Evolutionary conservation across 306 rosid genomes (phyloP).

Genomic region (Mimosa bimucronata): DNA sequence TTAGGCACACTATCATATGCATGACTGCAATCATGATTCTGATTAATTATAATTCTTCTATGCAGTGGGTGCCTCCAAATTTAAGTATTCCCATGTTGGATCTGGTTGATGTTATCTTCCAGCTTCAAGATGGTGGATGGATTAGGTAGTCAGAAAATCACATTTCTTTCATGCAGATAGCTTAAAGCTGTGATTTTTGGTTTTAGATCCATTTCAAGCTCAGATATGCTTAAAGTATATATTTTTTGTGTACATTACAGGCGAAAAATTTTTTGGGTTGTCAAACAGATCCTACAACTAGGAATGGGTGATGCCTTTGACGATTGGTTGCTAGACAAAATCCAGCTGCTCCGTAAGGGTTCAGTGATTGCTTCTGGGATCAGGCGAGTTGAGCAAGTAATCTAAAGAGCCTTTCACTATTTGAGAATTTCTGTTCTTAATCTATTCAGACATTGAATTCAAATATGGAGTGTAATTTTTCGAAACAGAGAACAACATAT

Average conservation of each 20-base stretch:
- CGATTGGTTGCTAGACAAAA: constrained; percentile 71
- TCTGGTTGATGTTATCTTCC: constrained; percentile 70
- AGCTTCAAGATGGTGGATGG: constrained; percentile 83
- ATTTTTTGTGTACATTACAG: constrained; percentile 40
- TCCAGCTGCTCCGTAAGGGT: constrained; percentile 69
- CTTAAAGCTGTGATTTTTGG: constrained; percentile 27
- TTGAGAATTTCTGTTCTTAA: not conserved
- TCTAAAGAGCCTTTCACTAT: constrained; percentile 19
- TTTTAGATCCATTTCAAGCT: not conserved
- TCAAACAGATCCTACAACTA: constrained; percentile 72
- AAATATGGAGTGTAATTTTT: not conserved
- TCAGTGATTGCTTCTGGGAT: constrained; percentile 64
- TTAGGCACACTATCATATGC: not conserved
- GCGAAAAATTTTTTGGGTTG: constrained; percentile 79
- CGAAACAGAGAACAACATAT: not conserved
- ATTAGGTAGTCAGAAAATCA: constrained; percentile 55
- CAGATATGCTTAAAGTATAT: constrained; percentile 27
- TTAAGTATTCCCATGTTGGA: constrained; percentile 63
- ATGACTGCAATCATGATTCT: not conserved
- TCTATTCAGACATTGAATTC: not conserved
- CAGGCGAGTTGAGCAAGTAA: constrained; percentile 63
- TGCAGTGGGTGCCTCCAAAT: constrained; percentile 80
- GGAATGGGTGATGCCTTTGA: constrained; percentile 86
- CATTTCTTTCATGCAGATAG: constrained; percentile 31
- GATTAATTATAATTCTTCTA: constrained; percentile 10